Conservation (phyloP, 1,284 basidiomycete genomes). For the Coniferiporia sulphurascens region DNA sequence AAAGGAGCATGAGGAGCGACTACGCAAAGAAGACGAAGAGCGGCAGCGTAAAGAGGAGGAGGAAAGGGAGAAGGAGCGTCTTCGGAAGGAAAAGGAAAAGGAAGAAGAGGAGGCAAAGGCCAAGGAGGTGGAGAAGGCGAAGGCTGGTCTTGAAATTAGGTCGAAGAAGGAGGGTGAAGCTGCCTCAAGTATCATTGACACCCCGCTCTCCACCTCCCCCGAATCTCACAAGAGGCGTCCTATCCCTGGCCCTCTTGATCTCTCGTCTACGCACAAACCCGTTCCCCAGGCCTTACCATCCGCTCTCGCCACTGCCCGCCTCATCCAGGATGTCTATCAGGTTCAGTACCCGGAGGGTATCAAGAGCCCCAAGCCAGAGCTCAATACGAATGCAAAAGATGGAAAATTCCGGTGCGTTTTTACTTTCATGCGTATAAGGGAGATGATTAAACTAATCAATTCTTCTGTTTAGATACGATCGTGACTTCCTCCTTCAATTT, state of each 20-base stretch:
- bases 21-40: conserved; percentile 23
- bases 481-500: conserved; percentile 97
- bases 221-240: conserved; percentile 33
- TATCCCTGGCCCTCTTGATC: conserved; percentile 66
- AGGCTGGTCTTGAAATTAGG: conserved; percentile 22
- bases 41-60: conserved; percentile 22
- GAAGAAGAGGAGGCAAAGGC: conserved; percentile 32
- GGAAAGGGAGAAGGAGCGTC: conserved; percentile 24
- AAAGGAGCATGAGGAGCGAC: conserved; percentile 30
- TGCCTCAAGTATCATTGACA: conserved; percentile 26
- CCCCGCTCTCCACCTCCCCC: conserved; percentile 29
- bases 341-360: conserved; percentile 84
- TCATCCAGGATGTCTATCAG: conserved; percentile 78
- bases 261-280: conserved; percentile 43
- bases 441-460: not conserved
- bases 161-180: conserved; percentile 19
- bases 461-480: conserved; percentile 71
- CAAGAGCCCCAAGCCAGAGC: conserved; percentile 78
- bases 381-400: conserved; percentile 79
- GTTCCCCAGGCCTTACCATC: conserved; percentile 51
- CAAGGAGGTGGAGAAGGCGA: conserved; percentile 24
- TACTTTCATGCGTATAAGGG: conserved; percentile 5
- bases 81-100: conserved; percentile 33
- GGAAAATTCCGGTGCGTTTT: conserved; percentile 80
- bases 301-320: conserved; percentile 67